These are phyloP conservation scores for Penicillium cinerascens DNA, from an alignment of 495 filamentous ascomycete species.

Conservation along the genomic window DNA sequence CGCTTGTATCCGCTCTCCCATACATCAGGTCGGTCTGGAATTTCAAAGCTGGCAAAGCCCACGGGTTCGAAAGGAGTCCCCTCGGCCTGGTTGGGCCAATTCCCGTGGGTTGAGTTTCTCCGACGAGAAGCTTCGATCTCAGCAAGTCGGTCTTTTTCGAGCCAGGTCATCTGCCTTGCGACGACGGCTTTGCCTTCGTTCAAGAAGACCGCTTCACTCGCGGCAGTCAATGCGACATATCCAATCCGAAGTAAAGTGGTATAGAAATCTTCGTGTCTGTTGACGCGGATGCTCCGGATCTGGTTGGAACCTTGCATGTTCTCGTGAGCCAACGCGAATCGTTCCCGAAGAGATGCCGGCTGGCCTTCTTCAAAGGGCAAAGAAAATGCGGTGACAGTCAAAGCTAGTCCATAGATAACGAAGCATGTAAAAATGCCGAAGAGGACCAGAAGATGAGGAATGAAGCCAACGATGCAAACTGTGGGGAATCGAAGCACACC, in stretches of 20 bases:
- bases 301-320: constrained; percentile 93
- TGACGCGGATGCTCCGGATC: constrained; percentile 71
- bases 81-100: constrained; percentile 32
- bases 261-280: constrained; percentile 90
- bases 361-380: constrained; percentile 44
- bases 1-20: constrained; percentile 64
- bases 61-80: constrained; percentile 26
- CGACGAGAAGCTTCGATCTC: constrained; percentile 46
- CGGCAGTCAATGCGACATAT: constrained; percentile 82
- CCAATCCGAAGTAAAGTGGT: constrained; percentile 81
- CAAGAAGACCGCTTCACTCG: constrained; percentile 91
- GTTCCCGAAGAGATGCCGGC: constrained; percentile 44
- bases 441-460: constrained; percentile 84
- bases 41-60: constrained; percentile 32
- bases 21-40: constrained; percentile 22
- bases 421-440: constrained; percentile 71
- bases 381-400: constrained; percentile 71
- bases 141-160: constrained; percentile 79
- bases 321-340: constrained; percentile 63
- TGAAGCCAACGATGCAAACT: constrained; percentile 90
- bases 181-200: constrained; percentile 80
- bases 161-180: constrained; percentile 79
- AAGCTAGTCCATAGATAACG: constrained; percentile 69
- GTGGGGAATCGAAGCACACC: constrained; percentile 78
- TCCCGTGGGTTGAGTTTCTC: constrained; percentile 14